Evolutionary conservation across 2,329 filamentous ascomycete genomes (phyloP).

Genomic region (Escovopsis sp.): DNA sequence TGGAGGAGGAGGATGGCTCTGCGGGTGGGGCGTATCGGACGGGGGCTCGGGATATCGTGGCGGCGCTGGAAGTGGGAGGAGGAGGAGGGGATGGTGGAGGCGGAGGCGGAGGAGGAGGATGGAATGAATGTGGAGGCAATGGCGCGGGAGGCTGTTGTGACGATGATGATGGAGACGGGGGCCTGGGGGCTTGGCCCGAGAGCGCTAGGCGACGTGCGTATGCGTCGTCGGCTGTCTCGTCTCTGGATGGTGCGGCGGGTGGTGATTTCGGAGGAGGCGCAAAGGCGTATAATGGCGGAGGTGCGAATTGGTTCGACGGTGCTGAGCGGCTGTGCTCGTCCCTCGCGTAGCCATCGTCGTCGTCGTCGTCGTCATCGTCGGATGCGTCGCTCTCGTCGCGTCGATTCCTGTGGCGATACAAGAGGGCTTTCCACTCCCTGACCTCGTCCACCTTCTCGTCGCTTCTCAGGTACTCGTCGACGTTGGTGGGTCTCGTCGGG

Average conservation of each 20-base stretch:
- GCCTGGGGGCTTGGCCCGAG: constrained; percentile 23
- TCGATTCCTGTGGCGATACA: constrained; percentile 52
- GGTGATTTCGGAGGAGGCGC: constrained; percentile 39
- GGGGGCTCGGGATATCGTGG: constrained; percentile 61
- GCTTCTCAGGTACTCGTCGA: constrained; percentile 70
- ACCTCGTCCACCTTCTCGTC: constrained; percentile 71
- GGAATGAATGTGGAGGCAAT: constrained; percentile 10
- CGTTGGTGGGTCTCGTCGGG: constrained; percentile 64
- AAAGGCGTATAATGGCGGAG: constrained; percentile 39
- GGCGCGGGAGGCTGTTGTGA: constrained; percentile 4
- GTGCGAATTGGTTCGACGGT: constrained; percentile 48
- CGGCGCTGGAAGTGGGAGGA: constrained; percentile 26
- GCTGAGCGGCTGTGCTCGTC: too few species aligned
- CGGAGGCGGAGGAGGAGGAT: background rate
- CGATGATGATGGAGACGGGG: constrained; percentile 16
- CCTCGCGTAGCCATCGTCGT: constrained; percentile 16
- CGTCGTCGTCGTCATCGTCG: constrained; percentile 28
- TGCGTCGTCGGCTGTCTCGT: constrained; percentile 52
- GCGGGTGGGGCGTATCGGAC: constrained; percentile 46
- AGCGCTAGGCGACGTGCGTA: constrained; percentile 48
- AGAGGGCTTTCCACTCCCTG: constrained; percentile 67
- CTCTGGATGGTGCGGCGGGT: constrained; percentile 32
- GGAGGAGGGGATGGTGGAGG: constrained; percentile 15
- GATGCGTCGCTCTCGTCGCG: constrained; percentile 25
- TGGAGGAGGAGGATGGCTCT: constrained; percentile 6